Conservation (phyloP, 1,139 yeast species). For the Ogataea hybrid region DNA sequence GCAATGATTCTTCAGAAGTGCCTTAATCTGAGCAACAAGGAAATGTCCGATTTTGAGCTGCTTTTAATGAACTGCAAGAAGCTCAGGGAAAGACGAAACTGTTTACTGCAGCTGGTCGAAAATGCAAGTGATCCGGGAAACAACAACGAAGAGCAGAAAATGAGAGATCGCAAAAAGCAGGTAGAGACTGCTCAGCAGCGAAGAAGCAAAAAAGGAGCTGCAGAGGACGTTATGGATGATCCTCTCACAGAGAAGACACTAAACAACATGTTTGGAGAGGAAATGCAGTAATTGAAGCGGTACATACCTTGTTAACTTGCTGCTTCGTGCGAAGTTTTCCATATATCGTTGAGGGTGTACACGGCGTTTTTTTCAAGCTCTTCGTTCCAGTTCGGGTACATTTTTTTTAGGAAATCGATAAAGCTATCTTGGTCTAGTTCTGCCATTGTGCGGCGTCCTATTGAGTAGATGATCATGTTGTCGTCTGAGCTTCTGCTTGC, state of each 20-base stretch:
- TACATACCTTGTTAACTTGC: not conserved
- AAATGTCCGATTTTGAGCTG: conserved; percentile 47
- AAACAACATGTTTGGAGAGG: conserved; percentile 45
- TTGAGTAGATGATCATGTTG: conserved; percentile 32
- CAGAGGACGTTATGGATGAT: conserved; percentile 51
- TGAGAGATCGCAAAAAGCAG: conserved; percentile 30
- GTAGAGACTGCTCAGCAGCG: conserved; percentile 42
- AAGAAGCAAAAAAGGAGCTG: conserved; percentile 37
- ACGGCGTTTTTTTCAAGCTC: conserved; percentile 25
- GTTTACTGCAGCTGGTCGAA: conserved; percentile 47
- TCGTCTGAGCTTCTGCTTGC: conserved; percentile 28
- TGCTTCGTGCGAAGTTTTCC: conserved; percentile 11
- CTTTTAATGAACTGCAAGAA: conserved; percentile 50
- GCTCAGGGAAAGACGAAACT: conserved; percentile 51
- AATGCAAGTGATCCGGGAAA: conserved; percentile 34
- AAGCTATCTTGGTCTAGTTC: conserved; percentile 35
- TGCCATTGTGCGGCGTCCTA: conserved; percentile 36
- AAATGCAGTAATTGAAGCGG: conserved; percentile 2
- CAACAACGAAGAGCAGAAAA: conserved; percentile 31
- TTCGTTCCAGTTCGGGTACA: conserved; percentile 32
- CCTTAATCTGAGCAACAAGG: conserved; percentile 44
- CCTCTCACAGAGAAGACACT: conserved; percentile 55
- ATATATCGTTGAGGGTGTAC: conserved; percentile 24
- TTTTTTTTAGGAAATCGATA: conserved; percentile 30
- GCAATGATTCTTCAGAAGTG: conserved; percentile 45